phyloP scores from a whole-genome alignment of 768 basidiomycete species.

The Suillus subluteus region DNA sequence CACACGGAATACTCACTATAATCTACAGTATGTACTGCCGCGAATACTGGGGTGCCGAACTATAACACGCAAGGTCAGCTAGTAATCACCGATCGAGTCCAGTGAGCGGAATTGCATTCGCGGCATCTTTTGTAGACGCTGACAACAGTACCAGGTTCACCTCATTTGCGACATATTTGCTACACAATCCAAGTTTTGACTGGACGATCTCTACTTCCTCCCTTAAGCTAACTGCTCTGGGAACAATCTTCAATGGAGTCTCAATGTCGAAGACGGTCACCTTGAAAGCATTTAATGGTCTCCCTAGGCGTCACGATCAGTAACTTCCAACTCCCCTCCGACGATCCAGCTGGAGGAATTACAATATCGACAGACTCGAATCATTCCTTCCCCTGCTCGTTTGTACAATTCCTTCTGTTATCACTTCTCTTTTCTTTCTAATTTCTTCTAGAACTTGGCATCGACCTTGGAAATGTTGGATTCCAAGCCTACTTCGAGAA shows the following conservation, averaged over 20 bases:
- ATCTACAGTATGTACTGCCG: conserved; percentile 62
- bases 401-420: conserved; percentile 32
- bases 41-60: conserved; percentile 67
- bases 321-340: conserved; percentile 71
- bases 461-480: conserved; percentile 64
- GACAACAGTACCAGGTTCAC: conserved; percentile 50
- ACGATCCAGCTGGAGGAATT: conserved; percentile 71
- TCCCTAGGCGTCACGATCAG: conserved; percentile 73
- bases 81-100: conserved; percentile 54
- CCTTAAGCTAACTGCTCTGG: conserved; percentile 65
- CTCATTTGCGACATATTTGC: conserved; percentile 62
- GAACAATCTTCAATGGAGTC: conserved; percentile 70
- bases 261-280: conserved; percentile 60
- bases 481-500: conserved; percentile 66
- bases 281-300: conserved; percentile 71
- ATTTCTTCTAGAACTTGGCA: conserved; percentile 57
- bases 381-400: conserved; percentile 70
- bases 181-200: conserved; percentile 65
- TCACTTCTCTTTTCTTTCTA: conserved; percentile 23
- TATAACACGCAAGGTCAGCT: conserved; percentile 56
- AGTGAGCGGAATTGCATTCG: conserved; percentile 38
- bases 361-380: conserved; percentile 68
- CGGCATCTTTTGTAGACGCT: conserved; percentile 1
- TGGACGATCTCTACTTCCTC: conserved; percentile 74
- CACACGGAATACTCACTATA: not conserved